A percentile compares a stretch with the other conserved stretches of the same genome.
These are phyloP conservation scores for Ogataea methylovora DNA, from an alignment of 805 yeast genomes.

Conservation along the genomic window DNA sequence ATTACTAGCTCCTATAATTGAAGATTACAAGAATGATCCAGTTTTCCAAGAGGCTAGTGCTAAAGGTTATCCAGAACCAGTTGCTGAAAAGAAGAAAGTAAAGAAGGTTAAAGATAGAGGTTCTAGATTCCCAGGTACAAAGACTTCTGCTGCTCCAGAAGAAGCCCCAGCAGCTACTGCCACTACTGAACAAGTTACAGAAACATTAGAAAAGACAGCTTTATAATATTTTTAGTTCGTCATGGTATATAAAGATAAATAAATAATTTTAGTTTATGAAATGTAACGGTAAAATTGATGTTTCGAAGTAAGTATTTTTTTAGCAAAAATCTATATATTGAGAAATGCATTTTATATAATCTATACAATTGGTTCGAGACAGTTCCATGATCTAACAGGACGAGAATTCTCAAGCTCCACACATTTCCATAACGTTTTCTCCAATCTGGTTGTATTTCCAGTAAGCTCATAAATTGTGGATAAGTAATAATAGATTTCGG, in stretches of 20 bases:
- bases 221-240: too few relatives aligned
- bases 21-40: constrained; percentile 47
- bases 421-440: constrained; percentile 51
- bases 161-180: constrained; percentile 11
- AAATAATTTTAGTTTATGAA: too few relatives aligned
- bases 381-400: constrained; percentile 36
- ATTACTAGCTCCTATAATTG: constrained; percentile 78
- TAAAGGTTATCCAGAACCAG: constrained; percentile 80
- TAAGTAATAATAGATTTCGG: constrained; percentile 67
- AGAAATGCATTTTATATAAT: too few relatives aligned
- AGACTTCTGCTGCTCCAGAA: constrained; percentile 11
- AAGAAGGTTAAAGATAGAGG: constrained; percentile 85
- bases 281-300: too few relatives aligned
- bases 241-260: too few relatives aligned
- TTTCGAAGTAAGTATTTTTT: too few relatives aligned
- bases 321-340: too few relatives aligned
- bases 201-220: constrained; percentile 33
- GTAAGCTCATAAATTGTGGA: constrained; percentile 57
- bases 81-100: constrained; percentile 52
- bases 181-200: constrained; percentile 24
- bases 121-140: constrained; percentile 75
- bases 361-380: too few relatives aligned
- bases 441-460: constrained; percentile 38
- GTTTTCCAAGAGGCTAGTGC: constrained; percentile 71
- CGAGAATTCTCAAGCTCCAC: constrained; percentile 55